Percentiles rank a stretch among this genome's conserved stretches.
Conservation (phyloP, 495 filamentous ascomycete species). For the Lindgomyces ingoldianus region DNA sequence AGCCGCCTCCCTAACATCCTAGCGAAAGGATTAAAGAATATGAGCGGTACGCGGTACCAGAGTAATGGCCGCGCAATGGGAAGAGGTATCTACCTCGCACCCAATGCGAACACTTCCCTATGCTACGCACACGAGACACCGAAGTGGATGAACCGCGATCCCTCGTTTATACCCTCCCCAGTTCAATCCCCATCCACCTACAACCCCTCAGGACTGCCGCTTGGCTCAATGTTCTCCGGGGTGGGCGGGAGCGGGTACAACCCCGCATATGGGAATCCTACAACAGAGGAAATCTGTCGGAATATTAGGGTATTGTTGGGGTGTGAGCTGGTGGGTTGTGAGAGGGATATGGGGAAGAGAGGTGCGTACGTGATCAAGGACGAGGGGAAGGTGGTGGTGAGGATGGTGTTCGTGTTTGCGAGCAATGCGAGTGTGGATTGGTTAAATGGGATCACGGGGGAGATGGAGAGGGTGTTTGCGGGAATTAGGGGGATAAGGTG, state of each 20-base stretch:
- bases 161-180: too few relatives aligned
- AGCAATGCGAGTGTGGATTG: background rate
- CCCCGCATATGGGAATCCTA: too few relatives aligned
- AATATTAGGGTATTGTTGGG: conserved; percentile 17
- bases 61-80: conserved; percentile 6
- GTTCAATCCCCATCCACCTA: too few relatives aligned
- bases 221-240: too few relatives aligned
- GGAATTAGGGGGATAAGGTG: conserved; percentile 4
- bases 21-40: conserved; percentile 10
- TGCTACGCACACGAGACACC: background rate
- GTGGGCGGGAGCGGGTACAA: too few relatives aligned
- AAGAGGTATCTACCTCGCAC: conserved; percentile 17
- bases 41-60: conserved; percentile 15
- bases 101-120: background rate
- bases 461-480: conserved; percentile 10
- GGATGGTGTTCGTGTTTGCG: conserved; percentile 18
- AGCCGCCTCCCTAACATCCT: conserved; percentile 17
- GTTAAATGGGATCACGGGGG: background rate
- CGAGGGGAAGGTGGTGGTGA: conserved; percentile 18
- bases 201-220: too few relatives aligned
- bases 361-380: conserved; percentile 12
- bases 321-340: conserved; percentile 13
- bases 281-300: too few relatives aligned
- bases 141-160: too few relatives aligned
- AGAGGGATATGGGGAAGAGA: background rate